These are phyloP conservation scores for Mycena haematopus DNA, from an alignment of 768 basidiomycete genomes.

Conservation along the genomic window DNA sequence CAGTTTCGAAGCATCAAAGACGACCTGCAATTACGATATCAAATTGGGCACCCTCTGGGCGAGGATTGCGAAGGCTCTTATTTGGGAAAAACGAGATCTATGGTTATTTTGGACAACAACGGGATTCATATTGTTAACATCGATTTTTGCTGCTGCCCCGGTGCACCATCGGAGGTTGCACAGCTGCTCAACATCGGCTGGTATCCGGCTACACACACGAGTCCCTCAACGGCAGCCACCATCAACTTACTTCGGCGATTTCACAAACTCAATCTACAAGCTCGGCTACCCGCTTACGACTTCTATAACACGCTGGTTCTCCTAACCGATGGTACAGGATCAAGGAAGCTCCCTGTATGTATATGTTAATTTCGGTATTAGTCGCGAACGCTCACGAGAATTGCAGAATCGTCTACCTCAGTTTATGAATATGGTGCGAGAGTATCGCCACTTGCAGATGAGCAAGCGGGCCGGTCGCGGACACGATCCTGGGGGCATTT, in stretches of 20 bases:
- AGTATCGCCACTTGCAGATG: background rate
- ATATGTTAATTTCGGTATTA: too few relatives aligned
- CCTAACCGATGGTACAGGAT: background rate
- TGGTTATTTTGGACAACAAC: background rate
- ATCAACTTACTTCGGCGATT: background rate
- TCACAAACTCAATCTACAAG: background rate
- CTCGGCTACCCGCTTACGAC: background rate
- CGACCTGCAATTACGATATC: background rate
- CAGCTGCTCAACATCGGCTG: background rate
- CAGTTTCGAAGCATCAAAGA: background rate
- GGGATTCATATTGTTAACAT: slow-evolving; percentile 31
- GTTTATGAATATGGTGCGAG: background rate
- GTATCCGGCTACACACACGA: background rate
- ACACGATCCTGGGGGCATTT: background rate
- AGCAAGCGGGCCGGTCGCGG: background rate
- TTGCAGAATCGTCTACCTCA: background rate
- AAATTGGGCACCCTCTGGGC: too few relatives aligned
- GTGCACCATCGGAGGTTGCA: background rate
- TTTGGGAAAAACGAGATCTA: background rate
- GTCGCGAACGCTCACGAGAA: too few relatives aligned
- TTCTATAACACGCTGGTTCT: background rate
- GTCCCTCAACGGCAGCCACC: background rate
- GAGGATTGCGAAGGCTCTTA: slow-evolving; percentile 17
- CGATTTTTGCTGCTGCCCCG: slow-evolving; percentile 10
- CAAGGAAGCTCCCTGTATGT: background rate